These are phyloP conservation scores for Rhododendron vialii DNA, from an alignment of 148 eudicot genomes.

Conservation along the genomic window DNA sequence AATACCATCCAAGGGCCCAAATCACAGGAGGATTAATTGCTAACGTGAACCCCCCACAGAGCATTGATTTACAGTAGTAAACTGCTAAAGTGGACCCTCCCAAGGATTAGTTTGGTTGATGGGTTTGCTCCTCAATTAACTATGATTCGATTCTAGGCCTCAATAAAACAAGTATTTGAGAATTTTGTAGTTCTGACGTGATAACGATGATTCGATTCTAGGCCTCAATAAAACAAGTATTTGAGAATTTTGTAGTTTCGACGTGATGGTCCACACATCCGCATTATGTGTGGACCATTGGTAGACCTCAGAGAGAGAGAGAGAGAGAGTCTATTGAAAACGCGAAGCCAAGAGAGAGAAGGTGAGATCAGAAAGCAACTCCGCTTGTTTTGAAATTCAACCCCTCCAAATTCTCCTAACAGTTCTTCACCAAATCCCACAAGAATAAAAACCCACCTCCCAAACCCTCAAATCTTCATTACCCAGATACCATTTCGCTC, in stretches of 20 bases:
- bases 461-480: conserved; percentile 10
- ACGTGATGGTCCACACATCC: too few species aligned
- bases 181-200: rapidly evolving
- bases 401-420: conserved; percentile 16
- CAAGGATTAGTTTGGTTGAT: too few species aligned
- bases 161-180: too few species aligned
- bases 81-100: not conserved
- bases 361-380: not conserved
- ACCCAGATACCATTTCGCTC: conserved; percentile 19
- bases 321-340: not conserved
- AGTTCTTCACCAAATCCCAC: conserved; percentile 11
- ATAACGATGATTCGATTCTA: too few species aligned
- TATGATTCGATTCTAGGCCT: too few species aligned
- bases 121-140: too few species aligned
- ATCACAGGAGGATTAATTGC: not conserved
- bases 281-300: too few species aligned
- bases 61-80: not conserved
- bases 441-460: conserved; percentile 17
- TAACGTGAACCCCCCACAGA: not conserved
- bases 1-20: not conserved
- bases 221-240: too few species aligned
- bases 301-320: conserved; percentile 1
- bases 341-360: conserved; percentile 1
- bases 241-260: too few species aligned
- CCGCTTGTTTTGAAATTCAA: conserved; percentile 15